Base-by-base conservation (phyloP, 2,329 filamentous ascomycete species). In the Simplicillium sp. region DNA sequence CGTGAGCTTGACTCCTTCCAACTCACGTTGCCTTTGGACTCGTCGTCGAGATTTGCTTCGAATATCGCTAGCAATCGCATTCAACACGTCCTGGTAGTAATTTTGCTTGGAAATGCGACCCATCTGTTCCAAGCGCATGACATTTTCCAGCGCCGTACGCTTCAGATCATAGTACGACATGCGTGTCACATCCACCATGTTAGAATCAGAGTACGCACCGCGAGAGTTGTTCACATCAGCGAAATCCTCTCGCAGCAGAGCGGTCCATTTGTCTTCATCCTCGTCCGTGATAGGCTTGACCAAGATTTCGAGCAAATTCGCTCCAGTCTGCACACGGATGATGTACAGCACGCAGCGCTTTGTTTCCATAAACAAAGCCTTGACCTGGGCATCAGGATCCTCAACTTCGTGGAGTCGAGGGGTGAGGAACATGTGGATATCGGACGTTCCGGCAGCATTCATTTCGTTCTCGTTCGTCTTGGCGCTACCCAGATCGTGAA, bases 311-410 rank as follows among this genome's bases (percentile, higher is more conserved):
- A 97, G 80, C n/a, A 98, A 75, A 53, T 90, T 95, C 39, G 81
- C 68, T 8, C 92, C 92, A 2, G 86, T 87, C 62, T 98, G 94
- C 29, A 98, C 84, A 44, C 92, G 84, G 56, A 98, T 97, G 59
- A 98, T 97, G 64, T 97, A 98, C 47, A 98, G 70, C 33, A 97
- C 84, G 56, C 92, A 95, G 53, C 92, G 82, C 67, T 98, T 98
- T 3, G 92, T 97, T 65, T 97, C 92, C 80, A 96, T 97, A 60
- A 96, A 96, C 3, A 98, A 73, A 2, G 88, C 75, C 64, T 97
- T 96, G 47, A 92, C 73, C 45, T 92, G 85, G 4, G 89, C 87
- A 56, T 97, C 90, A 4, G 92, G 90, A 57, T 98, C 92, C 53
- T 94, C 86, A 46, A 88, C 70, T 53, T 94, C 85, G 56, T 94